phyloP scores from a whole-genome alignment of 192 early-diverging fungal genomes.

The Dispira simplex region DNA sequence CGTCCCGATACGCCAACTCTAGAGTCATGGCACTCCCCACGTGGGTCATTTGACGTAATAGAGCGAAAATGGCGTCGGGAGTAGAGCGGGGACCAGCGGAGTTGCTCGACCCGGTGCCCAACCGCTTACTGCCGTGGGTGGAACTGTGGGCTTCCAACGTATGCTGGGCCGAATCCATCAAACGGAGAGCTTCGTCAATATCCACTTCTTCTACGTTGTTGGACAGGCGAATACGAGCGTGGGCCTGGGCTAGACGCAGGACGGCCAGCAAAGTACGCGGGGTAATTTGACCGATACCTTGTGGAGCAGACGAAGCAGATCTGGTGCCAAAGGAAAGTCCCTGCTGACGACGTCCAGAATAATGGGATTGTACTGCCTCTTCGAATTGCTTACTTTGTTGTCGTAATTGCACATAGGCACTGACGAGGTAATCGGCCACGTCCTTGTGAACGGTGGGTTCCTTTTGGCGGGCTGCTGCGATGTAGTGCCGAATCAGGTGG shows the following conservation, averaged over 20 bases:
- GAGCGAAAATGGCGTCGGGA: slow-evolving; percentile 49
- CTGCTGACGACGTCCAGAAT: slow-evolving; percentile 11
- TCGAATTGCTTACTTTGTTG: slow-evolving; percentile 39
- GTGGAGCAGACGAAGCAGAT: slow-evolving; percentile 13
- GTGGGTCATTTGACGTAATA: slow-evolving; percentile 62
- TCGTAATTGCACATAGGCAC: slow-evolving; percentile 67
- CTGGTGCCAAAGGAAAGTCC: slow-evolving; percentile 11
- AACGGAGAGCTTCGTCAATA: slow-evolving; percentile 76
- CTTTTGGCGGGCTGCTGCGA: slow-evolving; percentile 62
- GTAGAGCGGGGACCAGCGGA: slow-evolving; percentile 31
- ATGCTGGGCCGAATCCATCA: slow-evolving; percentile 84
- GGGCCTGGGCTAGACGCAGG: slow-evolving; percentile 66
- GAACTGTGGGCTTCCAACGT: slow-evolving; percentile 50
- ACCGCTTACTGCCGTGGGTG: slow-evolving; percentile 1
- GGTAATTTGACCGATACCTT: slow-evolving; percentile 24
- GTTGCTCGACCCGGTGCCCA: slow-evolving; percentile 18
- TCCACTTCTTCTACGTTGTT: slow-evolving; percentile 49
- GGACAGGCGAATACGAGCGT: slow-evolving; percentile 62
- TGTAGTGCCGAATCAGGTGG: slow-evolving; percentile 74
- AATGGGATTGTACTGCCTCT: slow-evolving; percentile 24
- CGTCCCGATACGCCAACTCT: slow-evolving; percentile 40
- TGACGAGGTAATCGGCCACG: slow-evolving; percentile 76
- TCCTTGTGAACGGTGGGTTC: slow-evolving; percentile 52
- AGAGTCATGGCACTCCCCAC: slow-evolving; percentile 32
- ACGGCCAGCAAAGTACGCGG: slow-evolving; percentile 74